Percentiles rank a stretch among this genome's conserved stretches.
Evolutionary conservation across 257 asterid species (phyloP).

Genomic region (Nicotiana attenuata): DNA sequence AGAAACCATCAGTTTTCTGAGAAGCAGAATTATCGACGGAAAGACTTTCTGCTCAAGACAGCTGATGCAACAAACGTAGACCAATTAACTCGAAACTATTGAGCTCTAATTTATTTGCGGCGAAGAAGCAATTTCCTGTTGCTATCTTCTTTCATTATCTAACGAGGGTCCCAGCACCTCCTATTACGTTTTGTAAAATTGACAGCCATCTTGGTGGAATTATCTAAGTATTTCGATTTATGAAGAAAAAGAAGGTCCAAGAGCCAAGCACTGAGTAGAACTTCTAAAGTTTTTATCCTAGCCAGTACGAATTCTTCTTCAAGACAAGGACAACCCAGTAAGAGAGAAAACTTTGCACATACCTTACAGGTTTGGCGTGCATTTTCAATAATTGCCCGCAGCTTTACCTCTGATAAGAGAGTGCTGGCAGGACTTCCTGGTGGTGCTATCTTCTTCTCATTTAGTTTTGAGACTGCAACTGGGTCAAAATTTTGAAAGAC

Average conservation of each 20-base stretch:
- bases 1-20: neutral
- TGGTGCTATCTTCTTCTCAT: slow-evolving; percentile 70
- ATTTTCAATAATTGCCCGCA: slow-evolving; percentile 83
- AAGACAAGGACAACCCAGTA: neutral
- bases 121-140: neutral
- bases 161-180: neutral
- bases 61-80: neutral
- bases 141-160: neutral
- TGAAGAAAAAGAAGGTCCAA: neutral
- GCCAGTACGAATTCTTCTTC: neutral
- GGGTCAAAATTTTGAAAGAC: slow-evolving; percentile 85
- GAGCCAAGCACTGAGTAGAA: neutral
- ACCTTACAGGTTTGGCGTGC: slow-evolving; percentile 89
- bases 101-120: neutral
- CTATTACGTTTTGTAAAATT: neutral
- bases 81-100: neutral
- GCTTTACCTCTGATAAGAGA: slow-evolving; percentile 80
- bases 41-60: neutral
- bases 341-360: slow-evolving; percentile 10
- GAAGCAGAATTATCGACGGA: neutral
- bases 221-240: neutral
- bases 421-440: slow-evolving; percentile 75
- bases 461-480: slow-evolving; percentile 70
- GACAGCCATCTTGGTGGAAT: neutral
- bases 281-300: neutral